Base-by-base conservation (phyloP, 1,284 basidiomycete genomes). In the Cutaneotrichosporon sp. region DNA sequence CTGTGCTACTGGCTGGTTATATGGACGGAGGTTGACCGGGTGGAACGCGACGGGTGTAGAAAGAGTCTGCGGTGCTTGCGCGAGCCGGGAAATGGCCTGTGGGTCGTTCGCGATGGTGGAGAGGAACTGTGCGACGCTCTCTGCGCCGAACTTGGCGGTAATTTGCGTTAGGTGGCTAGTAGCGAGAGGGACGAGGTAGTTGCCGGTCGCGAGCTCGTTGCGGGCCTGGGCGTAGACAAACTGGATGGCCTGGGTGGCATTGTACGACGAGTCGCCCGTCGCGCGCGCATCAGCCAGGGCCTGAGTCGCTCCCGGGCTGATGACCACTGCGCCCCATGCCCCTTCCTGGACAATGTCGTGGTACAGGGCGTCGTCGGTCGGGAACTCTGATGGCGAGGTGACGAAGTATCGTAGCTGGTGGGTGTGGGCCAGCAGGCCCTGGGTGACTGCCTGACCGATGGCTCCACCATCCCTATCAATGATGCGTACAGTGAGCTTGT, bases 1-100 rank as follows among this genome's bases (percentile, higher is more conserved):
- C 10, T 81, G 77, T 1, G 86, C 86, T 5, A 87, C 87, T 22
- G 85, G 81, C 34, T 82, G 75, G 52, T 70, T 60, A 64, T 86
- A 89, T 0, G 86, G 85, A 29, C 82, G 75, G 1, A 86, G 61
- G 63, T 89, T 87, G 50, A 75, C 59, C 24, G 82, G 55, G 0
- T 72, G 77, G 61, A 79, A 83, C 22, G 65, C 72, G n/a, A 86
- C 64, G 1, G 83, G 81, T 10, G 72, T 62, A 2, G 78, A 73
- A 41, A 89, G 71, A 1, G 84, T 80, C 49, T 76, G 72, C 0
- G 87, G 86, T 0, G 86, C 84, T 5, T 62, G 76, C 3, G 75
- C 65, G 22, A 86, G 72, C 14, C 85, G 60, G 7, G 41, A 54
- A 11, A 80, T 64, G 0, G 79, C 78, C 0, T 79, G 77, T 4